Evolutionary conservation across 441 rosid genomes (phyloP).

Genomic region (Macaranga tanarius): DNA sequence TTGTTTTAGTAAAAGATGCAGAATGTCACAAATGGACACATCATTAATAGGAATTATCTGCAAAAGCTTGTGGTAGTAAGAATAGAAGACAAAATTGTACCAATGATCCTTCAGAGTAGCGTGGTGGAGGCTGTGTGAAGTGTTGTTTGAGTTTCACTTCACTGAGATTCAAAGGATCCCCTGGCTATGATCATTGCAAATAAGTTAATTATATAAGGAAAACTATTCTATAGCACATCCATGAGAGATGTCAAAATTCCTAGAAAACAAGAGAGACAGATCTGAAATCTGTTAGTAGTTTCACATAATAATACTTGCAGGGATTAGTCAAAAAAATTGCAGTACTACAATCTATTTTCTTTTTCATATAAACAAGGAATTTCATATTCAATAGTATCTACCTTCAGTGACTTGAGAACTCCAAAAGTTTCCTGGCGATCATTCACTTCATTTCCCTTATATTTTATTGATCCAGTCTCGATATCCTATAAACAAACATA

Average conservation of each 20-base stretch:
- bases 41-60: neutral
- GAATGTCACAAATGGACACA: neutral
- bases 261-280: neutral
- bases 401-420: conserved; percentile 65
- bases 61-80: neutral
- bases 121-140: conserved; percentile 78
- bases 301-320: neutral
- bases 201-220: conserved; percentile 14
- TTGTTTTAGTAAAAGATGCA: too few species aligned
- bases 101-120: conserved; percentile 92
- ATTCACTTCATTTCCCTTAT: conserved; percentile 45
- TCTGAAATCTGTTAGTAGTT: neutral
- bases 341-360: neutral
- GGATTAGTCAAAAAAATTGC: neutral
- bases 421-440: conserved; percentile 50
- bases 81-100: conserved; percentile 36
- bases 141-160: conserved; percentile 77
- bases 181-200: conserved; percentile 47
- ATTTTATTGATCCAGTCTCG: conserved; percentile 52
- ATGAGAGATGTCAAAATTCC: conserved; percentile 20
- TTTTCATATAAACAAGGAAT: conserved; percentile 13
- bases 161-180: conserved; percentile 53
- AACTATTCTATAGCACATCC: conserved; percentile 3
- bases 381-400: conserved; percentile 24
- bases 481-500: conserved; percentile 50